Evolutionary conservation across 305 asterid species (phyloP), one percentile per base, ranked within the genome.

Genomic region (Solanum chacoense): DNA sequence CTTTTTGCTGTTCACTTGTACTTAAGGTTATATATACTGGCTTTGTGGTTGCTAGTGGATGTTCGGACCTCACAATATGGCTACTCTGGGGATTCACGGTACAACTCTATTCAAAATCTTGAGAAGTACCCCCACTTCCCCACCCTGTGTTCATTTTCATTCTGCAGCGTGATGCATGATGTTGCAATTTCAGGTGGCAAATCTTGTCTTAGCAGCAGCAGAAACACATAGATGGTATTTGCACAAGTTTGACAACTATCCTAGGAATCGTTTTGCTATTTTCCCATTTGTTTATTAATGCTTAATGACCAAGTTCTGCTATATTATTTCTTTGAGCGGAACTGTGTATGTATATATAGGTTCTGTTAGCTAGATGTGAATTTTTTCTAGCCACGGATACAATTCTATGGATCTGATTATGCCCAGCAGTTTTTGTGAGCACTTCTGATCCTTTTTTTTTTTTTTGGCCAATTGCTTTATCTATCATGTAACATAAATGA

Each of bases 171-270:
- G 63, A 59, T 37, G 63, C 16, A n/a, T 75, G 24, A 5, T n/a
- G 34, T 40, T 59, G 37, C 85, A 81, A 59, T 90, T 91, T 94
- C 94, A 97, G 99, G 97, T 94, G 90, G 93, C 94, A 42, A 97
- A 97, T 93, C 98, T 97, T 86, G 89, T 89, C 55, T 91, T 96
- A 67, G 95, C 97, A 36, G 98, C 99, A 7, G 92, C 88, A 20
- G 98, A 94, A 90, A 94, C 98, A 35, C 99, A 95, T 4, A 94
- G 89, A 89, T 97, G 99, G 98, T 96, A 97, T 91, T 89, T 90
- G 65, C 91, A 87, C 31, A 97, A 94, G 88, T 97, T 97, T 31
- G 99, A 95, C 73, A 91, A 93, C 89, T 97, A 96, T 88, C 98
- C 99, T 18, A 91, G 86, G 85, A 89, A 91, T 69, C 97, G 98